A percentile compares a stretch with the other conserved stretches of the same genome.
Evolutionary conservation across 192 early-diverging fungal genomes (phyloP).

Genomic region (Hyaloraphidium curvatum): DNA sequence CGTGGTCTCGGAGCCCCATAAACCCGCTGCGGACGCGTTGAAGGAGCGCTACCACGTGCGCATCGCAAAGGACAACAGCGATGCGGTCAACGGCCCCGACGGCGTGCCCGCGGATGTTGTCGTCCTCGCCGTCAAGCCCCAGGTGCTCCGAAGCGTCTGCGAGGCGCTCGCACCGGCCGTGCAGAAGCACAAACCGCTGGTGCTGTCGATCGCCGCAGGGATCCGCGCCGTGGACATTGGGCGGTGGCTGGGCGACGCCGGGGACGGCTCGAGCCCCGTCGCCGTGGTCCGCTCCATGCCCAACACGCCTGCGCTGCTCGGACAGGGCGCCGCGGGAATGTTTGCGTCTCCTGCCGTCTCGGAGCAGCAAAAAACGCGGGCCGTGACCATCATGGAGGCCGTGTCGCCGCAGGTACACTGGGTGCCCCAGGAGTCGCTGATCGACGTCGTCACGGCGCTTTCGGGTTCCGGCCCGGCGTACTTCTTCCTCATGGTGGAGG

Average conservation of each 20-base stretch:
- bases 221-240: slow-evolving; percentile 52
- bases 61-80: slow-evolving; percentile 37
- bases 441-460: slow-evolving; percentile 69
- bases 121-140: slow-evolving; percentile 80
- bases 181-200: slow-evolving; percentile 33
- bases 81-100: slow-evolving; percentile 29
- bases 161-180: slow-evolving; percentile 29
- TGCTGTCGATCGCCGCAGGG: slow-evolving; percentile 81
- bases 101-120: slow-evolving; percentile 38
- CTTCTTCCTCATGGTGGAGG: slow-evolving; percentile 84
- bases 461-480: slow-evolving; percentile 84
- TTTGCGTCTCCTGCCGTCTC: slow-evolving; percentile 45
- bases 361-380: slow-evolving; percentile 34
- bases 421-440: slow-evolving; percentile 50
- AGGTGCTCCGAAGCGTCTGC: slow-evolving; percentile 57
- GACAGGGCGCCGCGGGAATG: slow-evolving; percentile 72
- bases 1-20: slow-evolving; percentile 63
- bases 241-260: slow-evolving; percentile 38
- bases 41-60: slow-evolving; percentile 38
- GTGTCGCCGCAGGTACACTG: slow-evolving; percentile 68
- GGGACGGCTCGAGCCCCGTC: slow-evolving; percentile 9
- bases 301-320: slow-evolving; percentile 81
- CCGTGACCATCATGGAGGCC: slow-evolving; percentile 46
- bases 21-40: slow-evolving; percentile 40
- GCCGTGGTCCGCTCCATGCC: slow-evolving; percentile 77